phyloP scores from a whole-genome alignment of 139 green algal genomes.

The Eudorina sp. region DNA sequence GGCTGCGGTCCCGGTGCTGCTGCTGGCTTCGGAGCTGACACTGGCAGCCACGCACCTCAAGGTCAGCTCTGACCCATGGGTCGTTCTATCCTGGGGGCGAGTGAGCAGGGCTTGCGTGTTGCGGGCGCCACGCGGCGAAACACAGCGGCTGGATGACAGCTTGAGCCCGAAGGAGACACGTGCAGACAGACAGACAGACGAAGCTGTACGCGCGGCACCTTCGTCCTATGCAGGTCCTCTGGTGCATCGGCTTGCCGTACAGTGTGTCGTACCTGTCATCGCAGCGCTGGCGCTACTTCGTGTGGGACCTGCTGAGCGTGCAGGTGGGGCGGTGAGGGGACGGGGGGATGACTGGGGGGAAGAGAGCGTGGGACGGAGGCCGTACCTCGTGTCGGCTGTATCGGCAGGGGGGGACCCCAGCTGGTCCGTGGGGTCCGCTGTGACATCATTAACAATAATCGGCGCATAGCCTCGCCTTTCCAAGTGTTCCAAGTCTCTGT shows the following conservation, averaged over 20 bases:
- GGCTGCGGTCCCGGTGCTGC: not conserved
- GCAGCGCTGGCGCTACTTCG: conserved; percentile 30
- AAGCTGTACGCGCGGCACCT: not conserved
- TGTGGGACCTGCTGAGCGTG: conserved; percentile 23
- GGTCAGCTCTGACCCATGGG: not conserved
- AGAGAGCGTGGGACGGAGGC: too few species aligned
- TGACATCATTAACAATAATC: too few species aligned
- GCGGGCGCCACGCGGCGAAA: too few species aligned
- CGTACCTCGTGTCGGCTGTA: too few species aligned
- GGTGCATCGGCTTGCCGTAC: not conserved
- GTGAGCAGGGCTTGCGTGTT: too few species aligned
- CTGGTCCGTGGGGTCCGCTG: too few species aligned
- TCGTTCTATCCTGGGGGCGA: not conserved
- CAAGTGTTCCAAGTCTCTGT: too few species aligned
- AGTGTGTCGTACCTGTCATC: not conserved
- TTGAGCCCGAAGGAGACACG: too few species aligned
- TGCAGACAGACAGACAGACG: not conserved
- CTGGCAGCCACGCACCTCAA: not conserved
- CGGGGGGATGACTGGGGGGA: too few species aligned
- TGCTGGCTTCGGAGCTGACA: not conserved
- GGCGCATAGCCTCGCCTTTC: too few species aligned
- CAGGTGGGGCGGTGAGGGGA: conserved; percentile 10
- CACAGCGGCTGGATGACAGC: too few species aligned
- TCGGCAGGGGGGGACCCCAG: too few species aligned
- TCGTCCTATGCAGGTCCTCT: not conserved